Evolutionary conservation across 176 grass and related monocot species (phyloP).

Genomic region (Ensete ventricosum): DNA sequence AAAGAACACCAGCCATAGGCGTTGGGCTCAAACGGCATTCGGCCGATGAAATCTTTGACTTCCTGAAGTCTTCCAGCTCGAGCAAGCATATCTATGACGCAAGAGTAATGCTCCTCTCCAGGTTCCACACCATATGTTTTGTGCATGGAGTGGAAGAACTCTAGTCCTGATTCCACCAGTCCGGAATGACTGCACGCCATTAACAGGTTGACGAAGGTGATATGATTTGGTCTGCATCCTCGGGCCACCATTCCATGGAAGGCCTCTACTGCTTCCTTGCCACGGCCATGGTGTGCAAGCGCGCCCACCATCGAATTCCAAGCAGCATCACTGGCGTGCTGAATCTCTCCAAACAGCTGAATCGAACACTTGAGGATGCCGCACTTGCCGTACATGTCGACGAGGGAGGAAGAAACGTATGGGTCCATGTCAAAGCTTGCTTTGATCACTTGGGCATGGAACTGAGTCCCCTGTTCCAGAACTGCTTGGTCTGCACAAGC

Average conservation of each 20-base stretch:
- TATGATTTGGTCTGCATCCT: constrained; percentile 48
- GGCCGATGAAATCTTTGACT: constrained; percentile 39
- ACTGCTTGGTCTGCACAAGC: constrained; percentile 45
- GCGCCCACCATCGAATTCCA: constrained; percentile 45
- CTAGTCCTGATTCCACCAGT: constrained; percentile 48
- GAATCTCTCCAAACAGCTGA: constrained; percentile 49
- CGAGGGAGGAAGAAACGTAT: constrained; percentile 39
- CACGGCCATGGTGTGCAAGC: constrained; percentile 48
- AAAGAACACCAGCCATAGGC: constrained; percentile 58
- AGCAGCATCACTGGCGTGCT: constrained; percentile 23
- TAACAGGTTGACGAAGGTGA: constrained; percentile 53
- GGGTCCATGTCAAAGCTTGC: constrained; percentile 29
- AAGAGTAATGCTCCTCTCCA: constrained; percentile 50
- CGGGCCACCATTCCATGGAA: constrained; percentile 38
- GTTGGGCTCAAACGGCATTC: constrained; percentile 50
- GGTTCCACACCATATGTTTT: constrained; percentile 34
- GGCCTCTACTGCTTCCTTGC: constrained; percentile 30
- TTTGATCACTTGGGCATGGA: constrained; percentile 55
- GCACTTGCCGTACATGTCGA: constrained; percentile 65
- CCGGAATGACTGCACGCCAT: constrained; percentile 54
- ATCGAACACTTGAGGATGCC: constrained; percentile 34
- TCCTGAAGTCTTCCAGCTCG: constrained; percentile 59
- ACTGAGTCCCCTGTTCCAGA: constrained; percentile 45
- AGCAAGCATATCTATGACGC: constrained; percentile 58
- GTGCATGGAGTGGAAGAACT: constrained; percentile 56